phyloP scores from a whole-genome alignment of 768 basidiomycete genomes.

The Cystofilobasidium ferigula region DNA sequence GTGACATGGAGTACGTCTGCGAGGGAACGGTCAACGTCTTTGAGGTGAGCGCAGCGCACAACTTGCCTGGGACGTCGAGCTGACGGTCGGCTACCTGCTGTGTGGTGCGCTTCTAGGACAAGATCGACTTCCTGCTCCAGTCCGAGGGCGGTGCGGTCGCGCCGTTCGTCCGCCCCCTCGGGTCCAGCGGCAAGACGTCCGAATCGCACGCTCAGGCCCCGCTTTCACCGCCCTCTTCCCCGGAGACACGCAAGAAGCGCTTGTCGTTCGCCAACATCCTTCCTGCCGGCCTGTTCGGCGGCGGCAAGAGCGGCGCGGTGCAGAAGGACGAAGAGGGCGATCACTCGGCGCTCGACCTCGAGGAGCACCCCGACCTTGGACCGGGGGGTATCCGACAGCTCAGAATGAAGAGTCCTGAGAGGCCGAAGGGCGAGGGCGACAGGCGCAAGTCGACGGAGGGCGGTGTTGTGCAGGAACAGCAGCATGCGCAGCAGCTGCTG shows the following conservation, averaged over 20 bases:
- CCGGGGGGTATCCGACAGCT: not conserved
- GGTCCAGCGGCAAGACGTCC: not conserved
- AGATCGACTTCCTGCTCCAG: not conserved
- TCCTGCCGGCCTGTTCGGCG: not conserved
- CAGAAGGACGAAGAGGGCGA: not conserved
- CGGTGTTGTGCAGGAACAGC: not conserved
- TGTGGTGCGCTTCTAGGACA: not conserved
- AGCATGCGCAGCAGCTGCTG: no score
- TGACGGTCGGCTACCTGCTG: not conserved
- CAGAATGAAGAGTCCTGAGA: not conserved
- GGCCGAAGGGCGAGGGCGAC: no score
- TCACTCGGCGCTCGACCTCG: conserved; percentile 1
- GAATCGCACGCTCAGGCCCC: not conserved
- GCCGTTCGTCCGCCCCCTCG: not conserved
- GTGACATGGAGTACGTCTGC: not conserved
- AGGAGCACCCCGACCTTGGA: conserved; percentile 2
- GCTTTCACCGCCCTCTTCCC: not conserved
- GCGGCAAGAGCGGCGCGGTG: not conserved
- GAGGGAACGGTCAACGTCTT: not conserved
- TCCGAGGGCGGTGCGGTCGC: not conserved
- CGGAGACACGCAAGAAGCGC: not conserved
- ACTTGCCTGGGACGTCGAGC: not conserved
- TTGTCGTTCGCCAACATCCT: not conserved
- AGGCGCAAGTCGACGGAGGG: not conserved
- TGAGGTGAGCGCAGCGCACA: not conserved